A percentile compares a stretch with the other conserved stretches of the same genome.
These are phyloP conservation scores for Gardenia jasminoides DNA, from an alignment of 257 asterid genomes.

Conservation along the genomic window DNA sequence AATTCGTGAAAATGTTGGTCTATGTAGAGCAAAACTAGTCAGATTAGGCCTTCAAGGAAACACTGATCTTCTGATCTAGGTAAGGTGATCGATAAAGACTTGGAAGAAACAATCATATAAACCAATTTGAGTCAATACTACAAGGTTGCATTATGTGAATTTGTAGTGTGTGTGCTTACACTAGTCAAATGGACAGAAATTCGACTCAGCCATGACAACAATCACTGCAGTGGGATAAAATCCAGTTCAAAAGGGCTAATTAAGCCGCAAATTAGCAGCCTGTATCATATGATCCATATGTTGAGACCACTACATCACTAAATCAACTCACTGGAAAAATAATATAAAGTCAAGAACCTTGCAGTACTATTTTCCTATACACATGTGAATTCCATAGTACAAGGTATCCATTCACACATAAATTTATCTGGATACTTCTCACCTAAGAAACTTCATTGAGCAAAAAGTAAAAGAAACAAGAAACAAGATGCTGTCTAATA, in stretches of 20 bases:
- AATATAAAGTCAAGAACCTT: neutral
- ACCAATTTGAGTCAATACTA: neutral
- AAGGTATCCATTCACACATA: neutral
- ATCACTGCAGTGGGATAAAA: no score
- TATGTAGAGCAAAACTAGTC: neutral
- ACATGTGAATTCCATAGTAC: neutral
- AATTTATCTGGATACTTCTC: neutral
- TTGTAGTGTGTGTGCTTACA: neutral
- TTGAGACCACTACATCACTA: neutral
- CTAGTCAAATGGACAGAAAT: neutral
- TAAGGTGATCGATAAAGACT: no score
- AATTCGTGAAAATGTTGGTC: neutral
- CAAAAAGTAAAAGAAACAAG: neutral
- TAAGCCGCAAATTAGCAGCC: neutral
- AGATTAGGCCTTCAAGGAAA: neutral
- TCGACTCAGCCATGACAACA: neutral
- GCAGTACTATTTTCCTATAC: neutral
- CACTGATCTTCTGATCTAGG: neutral
- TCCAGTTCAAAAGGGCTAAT: no score
- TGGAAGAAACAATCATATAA: neutral
- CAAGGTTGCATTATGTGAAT: neutral
- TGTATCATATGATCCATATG: neutral
- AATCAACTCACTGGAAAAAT: neutral
- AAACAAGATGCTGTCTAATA: constrained; percentile 14
- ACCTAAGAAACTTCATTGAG: constrained; percentile 4